Evolutionary conservation across 2,329 filamentous ascomycete species (phyloP), one percentile per base, ranked within the genome.

Genomic region (Madurella fahalii): DNA sequence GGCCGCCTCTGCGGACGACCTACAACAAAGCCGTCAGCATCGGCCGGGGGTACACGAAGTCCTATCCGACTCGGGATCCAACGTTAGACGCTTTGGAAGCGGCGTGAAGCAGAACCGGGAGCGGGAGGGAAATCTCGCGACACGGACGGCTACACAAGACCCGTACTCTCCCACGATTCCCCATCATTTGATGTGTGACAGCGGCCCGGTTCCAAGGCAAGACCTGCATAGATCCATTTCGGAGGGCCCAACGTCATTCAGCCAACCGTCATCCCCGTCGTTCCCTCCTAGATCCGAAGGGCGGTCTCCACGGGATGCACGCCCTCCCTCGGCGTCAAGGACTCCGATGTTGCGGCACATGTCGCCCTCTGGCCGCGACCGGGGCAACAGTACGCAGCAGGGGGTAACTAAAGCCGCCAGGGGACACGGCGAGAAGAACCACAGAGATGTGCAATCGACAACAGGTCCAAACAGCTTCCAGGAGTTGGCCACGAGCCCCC

Each of bases 31-130:
- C 15, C 51, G 46, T 9, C 48, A 41, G 12, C 49, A 58, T 18
- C 56, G 46, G 8, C 52, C 50, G 20, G 54, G 47, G 13, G 45
- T 54, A 18, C 40, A 57, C n/a, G 57, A 56, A 16, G 44, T 58
- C 2, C 41, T 56, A 15, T 47, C 42, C 9, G 48, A 42, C 39
- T 41, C 54, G 5, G 34, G 37, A 7, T 13, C 43, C 39, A 44
- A 48, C 17, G 11, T 4, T 9, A 40, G 45, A 16, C 46, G 18
- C 15, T 53, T 46, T 32, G 44, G 34, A 20, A 72, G 74, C 1
- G 72, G 71, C 17, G 68, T 69, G 50, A 75, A 74, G 53, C 64
- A 75, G 15, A 72, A 74, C 45, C 65, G 71, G 45, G 66, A 74
- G 52, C 68, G 44, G 66, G 73, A 8, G 66, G 66, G 1, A 68